phyloP scores from a whole-genome alignment of 805 yeast genomes.

The Priceomyces melissophilus region DNA sequence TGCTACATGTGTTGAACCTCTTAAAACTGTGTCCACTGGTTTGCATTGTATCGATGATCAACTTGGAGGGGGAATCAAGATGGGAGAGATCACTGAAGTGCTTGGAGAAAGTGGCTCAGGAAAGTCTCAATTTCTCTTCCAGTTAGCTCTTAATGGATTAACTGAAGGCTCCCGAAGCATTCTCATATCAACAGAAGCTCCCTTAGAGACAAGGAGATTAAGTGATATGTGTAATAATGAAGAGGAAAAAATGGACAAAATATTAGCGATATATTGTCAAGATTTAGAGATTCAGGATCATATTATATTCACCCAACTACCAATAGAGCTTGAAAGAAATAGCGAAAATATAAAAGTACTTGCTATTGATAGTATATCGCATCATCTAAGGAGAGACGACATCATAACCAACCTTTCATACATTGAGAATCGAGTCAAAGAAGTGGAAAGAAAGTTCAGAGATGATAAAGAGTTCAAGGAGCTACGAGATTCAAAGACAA shows the following conservation, averaged over 20 bases:
- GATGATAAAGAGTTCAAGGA: conserved; percentile 10
- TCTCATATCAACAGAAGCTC: conserved; percentile 77
- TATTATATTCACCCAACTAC: conserved; percentile 65
- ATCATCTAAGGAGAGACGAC: conserved; percentile 66
- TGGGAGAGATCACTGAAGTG: conserved; percentile 56
- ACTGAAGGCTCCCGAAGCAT: conserved; percentile 27
- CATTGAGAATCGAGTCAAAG: conserved; percentile 20
- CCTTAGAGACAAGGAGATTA: conserved; percentile 63
- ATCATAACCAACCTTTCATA: conserved; percentile 33
- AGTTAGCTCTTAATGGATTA: conserved; percentile 59
- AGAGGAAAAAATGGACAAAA: conserved; percentile 24
- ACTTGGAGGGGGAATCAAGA: conserved; percentile 29
- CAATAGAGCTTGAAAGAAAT: conserved; percentile 38
- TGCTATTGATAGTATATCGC: conserved; percentile 79
- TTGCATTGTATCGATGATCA: conserved; percentile 20
- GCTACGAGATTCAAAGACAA: conserved; percentile 13
- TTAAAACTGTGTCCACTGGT: conserved; percentile 19
- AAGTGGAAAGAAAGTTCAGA: conserved; percentile 14
- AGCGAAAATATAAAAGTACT: conserved; percentile 48
- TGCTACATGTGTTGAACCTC: neutral
- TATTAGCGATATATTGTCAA: conserved; percentile 56
- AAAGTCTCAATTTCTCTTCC: conserved; percentile 76
- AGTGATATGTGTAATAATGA: conserved; percentile 14
- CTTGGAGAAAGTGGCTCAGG: conserved; percentile 86
- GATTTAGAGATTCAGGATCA: conserved; percentile 75